Percentiles rank a stretch among this genome's conserved stretches.
These are phyloP conservation scores for Terfezia claveryi DNA, from an alignment of 495 filamentous ascomycete genomes.

Conservation along the genomic window DNA sequence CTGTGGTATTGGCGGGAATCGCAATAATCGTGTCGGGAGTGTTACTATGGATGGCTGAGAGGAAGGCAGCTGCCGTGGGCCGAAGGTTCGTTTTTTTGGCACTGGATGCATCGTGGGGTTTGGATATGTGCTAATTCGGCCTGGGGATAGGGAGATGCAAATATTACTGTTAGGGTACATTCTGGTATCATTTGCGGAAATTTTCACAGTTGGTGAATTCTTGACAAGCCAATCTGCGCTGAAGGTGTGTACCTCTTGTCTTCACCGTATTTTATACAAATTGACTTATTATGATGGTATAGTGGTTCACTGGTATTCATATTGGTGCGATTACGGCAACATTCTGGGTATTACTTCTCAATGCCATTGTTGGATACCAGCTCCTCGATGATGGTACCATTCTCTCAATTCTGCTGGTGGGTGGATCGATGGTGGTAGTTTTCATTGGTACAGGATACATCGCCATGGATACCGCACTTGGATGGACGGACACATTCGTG, in stretches of 20 bases:
- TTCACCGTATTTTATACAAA: neutral
- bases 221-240: slow-evolving; percentile 5
- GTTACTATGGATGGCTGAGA: slow-evolving; percentile 62
- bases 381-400: slow-evolving; percentile 82
- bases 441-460: slow-evolving; percentile 82
- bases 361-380: slow-evolving; percentile 82
- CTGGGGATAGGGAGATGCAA: slow-evolving; percentile 65
- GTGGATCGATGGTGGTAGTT: slow-evolving; percentile 41
- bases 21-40: slow-evolving; percentile 44
- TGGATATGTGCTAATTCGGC: too few relatives aligned
- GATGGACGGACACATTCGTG: slow-evolving; percentile 59
- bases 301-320: slow-evolving; percentile 89
- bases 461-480: slow-evolving; percentile 75
- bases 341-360: slow-evolving; percentile 77
- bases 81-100: slow-evolving; percentile 42
- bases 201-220: slow-evolving; percentile 82
- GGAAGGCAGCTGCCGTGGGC: slow-evolving; percentile 84
- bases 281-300: slow-evolving; percentile 2
- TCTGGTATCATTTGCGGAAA: slow-evolving; percentile 79
- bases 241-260: neutral
- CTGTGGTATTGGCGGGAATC: slow-evolving; percentile 61
- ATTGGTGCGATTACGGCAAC: slow-evolving; percentile 74
- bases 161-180: slow-evolving; percentile 74
- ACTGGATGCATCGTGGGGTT: neutral
- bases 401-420: slow-evolving; percentile 53